Evolutionary conservation across 176 grass and related monocot genomes (phyloP).

Genomic region (Oryza brachyantha): DNA sequence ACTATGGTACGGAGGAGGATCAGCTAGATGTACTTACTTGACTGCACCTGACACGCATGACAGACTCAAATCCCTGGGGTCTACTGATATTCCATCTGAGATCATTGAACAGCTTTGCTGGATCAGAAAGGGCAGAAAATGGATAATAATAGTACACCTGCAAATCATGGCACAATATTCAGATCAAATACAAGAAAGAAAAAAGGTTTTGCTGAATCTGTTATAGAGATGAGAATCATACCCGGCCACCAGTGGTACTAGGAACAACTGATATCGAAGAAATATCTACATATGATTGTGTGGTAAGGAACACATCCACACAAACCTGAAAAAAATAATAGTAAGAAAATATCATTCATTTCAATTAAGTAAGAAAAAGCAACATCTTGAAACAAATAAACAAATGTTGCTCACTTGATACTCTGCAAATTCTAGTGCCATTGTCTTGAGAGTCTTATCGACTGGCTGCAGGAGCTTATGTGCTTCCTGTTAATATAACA

Average conservation of each 20-base stretch:
- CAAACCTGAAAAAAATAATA: slow-evolving; percentile 56
- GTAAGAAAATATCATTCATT: not conserved
- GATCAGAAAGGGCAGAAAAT: slow-evolving; percentile 89
- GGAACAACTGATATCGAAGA: slow-evolving; percentile 74
- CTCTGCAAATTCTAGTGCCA: slow-evolving; percentile 86
- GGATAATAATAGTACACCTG: slow-evolving; percentile 93
- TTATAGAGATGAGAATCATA: slow-evolving; percentile 24
- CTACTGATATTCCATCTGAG: slow-evolving; percentile 94
- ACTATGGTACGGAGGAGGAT: not conserved
- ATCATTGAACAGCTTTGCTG: slow-evolving; percentile 89
- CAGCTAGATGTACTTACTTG: slow-evolving; percentile 44
- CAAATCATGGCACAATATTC: slow-evolving; percentile 21
- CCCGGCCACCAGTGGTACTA: slow-evolving; percentile 65
- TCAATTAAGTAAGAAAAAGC: slow-evolving; percentile 7
- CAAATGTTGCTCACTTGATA: slow-evolving; percentile 62
- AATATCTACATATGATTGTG: slow-evolving; percentile 71
- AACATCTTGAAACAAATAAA: slow-evolving; percentile 27
- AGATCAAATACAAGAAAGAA: not conserved
- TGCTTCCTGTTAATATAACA: slow-evolving; percentile 46
- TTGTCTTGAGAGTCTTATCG: slow-evolving; percentile 78
- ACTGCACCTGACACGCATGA: slow-evolving; percentile 93
- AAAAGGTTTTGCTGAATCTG: not conserved
- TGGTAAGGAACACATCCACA: slow-evolving; percentile 78
- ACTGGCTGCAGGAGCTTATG: slow-evolving; percentile 77
- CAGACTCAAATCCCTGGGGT: slow-evolving; percentile 94